These are phyloP conservation scores for Paramecium pentaurelia DNA, from an alignment of 73 alveolate genomes.

Conservation along the genomic window DNA sequence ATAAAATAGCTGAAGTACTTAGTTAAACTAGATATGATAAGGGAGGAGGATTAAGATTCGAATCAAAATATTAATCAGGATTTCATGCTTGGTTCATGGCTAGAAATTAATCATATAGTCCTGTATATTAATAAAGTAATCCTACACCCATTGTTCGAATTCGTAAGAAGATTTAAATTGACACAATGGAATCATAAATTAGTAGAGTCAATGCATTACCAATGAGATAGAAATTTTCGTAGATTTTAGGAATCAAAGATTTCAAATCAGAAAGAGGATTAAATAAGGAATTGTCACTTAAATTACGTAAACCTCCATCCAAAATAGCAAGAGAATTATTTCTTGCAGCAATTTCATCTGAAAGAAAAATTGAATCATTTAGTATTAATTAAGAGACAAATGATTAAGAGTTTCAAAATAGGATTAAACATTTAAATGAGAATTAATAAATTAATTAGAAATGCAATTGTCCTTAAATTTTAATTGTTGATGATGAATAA, in stretches of 20 bases:
- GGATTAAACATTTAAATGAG: not conserved
- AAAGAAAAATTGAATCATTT: not conserved
- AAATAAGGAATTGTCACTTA: not conserved
- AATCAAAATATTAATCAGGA: not conserved
- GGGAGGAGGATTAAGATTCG: constrained; percentile 20
- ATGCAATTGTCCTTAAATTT: not conserved
- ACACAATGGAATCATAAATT: not conserved
- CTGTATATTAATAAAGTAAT: not conserved
- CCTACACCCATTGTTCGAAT: not conserved
- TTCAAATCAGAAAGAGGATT: not conserved
- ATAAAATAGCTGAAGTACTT: constrained; percentile 4
- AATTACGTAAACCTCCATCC: not conserved
- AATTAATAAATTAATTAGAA: not conserved
- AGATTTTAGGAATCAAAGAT: not conserved
- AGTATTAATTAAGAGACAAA: not conserved
- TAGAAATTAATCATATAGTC: not conserved
- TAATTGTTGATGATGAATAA: constrained; percentile 36
- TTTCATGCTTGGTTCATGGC: constrained; percentile 26
- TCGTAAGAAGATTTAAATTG: not conserved
- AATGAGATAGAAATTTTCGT: not conserved
- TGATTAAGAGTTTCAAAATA: not conserved
- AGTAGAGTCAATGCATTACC: constrained; percentile 21
- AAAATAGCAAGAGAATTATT: not conserved
- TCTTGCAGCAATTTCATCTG: not conserved
- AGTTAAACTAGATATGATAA: not conserved